phyloP scores from a whole-genome alignment of 2,329 filamentous ascomycete genomes.

The Teratosphaeria epicoccoides region DNA sequence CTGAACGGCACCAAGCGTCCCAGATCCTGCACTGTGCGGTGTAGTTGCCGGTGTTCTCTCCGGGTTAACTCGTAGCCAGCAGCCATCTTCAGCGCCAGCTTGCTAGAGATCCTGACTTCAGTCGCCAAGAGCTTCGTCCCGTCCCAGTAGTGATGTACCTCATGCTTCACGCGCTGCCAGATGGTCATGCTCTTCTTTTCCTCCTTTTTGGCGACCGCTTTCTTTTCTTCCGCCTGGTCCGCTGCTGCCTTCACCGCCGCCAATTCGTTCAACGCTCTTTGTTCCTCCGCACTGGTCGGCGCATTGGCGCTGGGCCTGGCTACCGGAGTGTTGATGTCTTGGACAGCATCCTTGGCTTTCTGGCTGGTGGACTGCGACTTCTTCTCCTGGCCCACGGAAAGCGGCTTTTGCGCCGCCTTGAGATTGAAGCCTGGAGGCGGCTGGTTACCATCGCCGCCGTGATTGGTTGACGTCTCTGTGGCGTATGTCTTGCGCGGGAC shows the following conservation, averaged over 20 bases:
- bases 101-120: constrained; percentile 86
- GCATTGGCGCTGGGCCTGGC: constrained; percentile 33
- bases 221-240: constrained; percentile 42
- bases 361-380: constrained; percentile 6
- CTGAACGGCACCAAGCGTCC: constrained; percentile 90
- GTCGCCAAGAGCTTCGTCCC: constrained; percentile 88
- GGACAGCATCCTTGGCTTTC: constrained; percentile 9
- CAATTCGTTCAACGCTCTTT: constrained; percentile 49
- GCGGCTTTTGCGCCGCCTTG: constrained; percentile 78
- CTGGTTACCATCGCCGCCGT: constrained; percentile 35
- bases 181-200: constrained; percentile 79
- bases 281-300: constrained; percentile 39
- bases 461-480: constrained; percentile 47
- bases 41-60: constrained; percentile 82
- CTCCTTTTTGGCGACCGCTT: constrained; percentile 50
- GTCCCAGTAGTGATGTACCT: constrained; percentile 92
- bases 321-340: constrained; percentile 25
- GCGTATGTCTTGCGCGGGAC: constrained; percentile 42
- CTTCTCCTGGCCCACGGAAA: constrained; percentile 46
- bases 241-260: constrained; percentile 47
- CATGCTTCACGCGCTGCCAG: constrained; percentile 89
- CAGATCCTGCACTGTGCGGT: constrained; percentile 87
- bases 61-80: constrained; percentile 93
- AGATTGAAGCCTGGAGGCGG: constrained; percentile 86
- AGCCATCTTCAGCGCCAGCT: constrained; percentile 90